These are phyloP conservation scores for slime mould (Dictyostelium discoideum) DNA, from an alignment of 78 protist genomes.

Conservation along the genomic window DNA sequence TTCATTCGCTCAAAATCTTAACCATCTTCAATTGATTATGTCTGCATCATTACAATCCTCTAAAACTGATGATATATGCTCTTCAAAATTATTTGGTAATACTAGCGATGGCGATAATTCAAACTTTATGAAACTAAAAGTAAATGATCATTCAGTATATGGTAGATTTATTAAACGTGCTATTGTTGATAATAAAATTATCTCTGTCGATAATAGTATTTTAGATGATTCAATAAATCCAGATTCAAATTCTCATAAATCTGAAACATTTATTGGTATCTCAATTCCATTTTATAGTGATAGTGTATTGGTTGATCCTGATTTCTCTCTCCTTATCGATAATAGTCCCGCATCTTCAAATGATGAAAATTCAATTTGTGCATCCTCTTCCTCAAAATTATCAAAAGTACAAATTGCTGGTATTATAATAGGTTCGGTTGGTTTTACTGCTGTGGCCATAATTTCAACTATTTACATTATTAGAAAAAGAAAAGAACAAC, in stretches of 20 bases:
- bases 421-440: neutral
- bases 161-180: constrained; percentile 5
- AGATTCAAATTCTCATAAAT: neutral
- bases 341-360: neutral
- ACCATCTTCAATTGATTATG: constrained; percentile 33
- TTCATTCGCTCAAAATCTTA: neutral
- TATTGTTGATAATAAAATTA: neutral
- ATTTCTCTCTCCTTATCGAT: constrained; percentile 21
- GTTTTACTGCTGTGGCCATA: neutral
- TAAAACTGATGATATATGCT: neutral
- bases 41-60: neutral
- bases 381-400: neutral
- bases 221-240: neutral
- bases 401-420: neutral
- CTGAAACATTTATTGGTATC: constrained; percentile 5
- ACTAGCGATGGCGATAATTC: neutral
- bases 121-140: neutral
- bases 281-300: neutral
- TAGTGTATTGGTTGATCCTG: neutral
- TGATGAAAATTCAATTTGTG: neutral
- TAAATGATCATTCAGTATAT: neutral
- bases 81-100: neutral
- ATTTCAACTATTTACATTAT: neutral
- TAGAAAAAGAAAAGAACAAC: too few relatives aligned
- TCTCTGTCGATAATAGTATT: neutral